Conservation (phyloP, 2,329 filamentous ascomycete genomes). For the Stagonosporopsis chrysanthemi region DNA sequence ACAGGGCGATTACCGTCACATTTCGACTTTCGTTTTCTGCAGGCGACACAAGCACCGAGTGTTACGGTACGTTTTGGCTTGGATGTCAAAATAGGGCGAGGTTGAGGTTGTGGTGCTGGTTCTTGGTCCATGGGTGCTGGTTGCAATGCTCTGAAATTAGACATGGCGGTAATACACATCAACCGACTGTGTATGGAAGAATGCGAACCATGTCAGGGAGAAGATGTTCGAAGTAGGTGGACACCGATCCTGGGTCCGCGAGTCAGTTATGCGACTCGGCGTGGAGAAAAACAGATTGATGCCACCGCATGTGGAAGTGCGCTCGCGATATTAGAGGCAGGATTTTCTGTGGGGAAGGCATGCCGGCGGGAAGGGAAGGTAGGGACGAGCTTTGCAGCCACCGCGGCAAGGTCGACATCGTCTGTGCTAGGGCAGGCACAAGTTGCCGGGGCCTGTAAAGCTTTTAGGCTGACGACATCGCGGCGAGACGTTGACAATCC, state of each 20-base stretch:
- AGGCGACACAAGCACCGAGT: conserved; percentile 46
- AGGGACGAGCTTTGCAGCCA: conserved; percentile 16
- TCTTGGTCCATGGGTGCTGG: conserved; percentile 44
- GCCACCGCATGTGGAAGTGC: conserved; percentile 16
- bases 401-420: conserved; percentile 11
- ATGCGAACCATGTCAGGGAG: conserved; percentile 9
- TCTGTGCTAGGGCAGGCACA: conserved; percentile 3
- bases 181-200: conserved; percentile 2
- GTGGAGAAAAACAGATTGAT: conserved; percentile 11
- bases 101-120: conserved; percentile 31
- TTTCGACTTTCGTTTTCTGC: conserved; percentile 46
- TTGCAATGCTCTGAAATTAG: conserved; percentile 42
- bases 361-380: conserved; percentile 16
- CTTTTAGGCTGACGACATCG: conserved; percentile 13
- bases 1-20: conserved; percentile 43
- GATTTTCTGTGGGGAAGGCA: conserved; percentile 38
- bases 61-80: conserved; percentile 47
- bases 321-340: conserved; percentile 19
- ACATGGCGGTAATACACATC: conserved; percentile 27
- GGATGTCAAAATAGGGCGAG: conserved; percentile 31
- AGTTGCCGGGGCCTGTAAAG: conserved; percentile 6
- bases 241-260: neutral
- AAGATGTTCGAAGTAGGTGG: conserved; percentile 4
- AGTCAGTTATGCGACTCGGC: conserved; percentile 8
- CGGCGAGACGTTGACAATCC: conserved; percentile 5